Percentiles rank a stretch among this genome's conserved stretches.
Evolutionary conservation across 208 protist species (phyloP).

Genomic region (Crithidia expoeki): DNA sequence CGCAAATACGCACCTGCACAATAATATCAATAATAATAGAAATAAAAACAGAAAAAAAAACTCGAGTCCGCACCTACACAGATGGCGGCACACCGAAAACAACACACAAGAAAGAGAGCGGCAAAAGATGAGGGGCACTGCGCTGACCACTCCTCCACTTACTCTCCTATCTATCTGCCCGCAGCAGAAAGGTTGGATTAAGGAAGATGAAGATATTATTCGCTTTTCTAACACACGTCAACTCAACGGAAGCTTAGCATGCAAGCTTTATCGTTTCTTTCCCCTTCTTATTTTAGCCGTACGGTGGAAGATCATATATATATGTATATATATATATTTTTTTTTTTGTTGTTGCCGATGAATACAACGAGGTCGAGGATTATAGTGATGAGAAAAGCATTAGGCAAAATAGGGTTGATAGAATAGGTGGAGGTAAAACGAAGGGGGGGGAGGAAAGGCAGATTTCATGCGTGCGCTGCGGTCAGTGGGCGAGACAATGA

Average conservation of each 20-base stretch:
- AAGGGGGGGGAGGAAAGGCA: too few relatives aligned
- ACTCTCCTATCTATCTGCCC: background rate
- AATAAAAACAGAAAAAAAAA: background rate
- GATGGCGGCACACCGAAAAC: background rate
- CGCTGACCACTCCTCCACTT: background rate
- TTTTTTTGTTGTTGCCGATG: too few relatives aligned
- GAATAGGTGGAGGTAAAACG: too few relatives aligned
- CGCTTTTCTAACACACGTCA: constrained; percentile 4
- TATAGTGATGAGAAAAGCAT: background rate
- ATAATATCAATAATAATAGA: background rate
- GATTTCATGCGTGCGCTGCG: too few relatives aligned
- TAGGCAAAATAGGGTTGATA: too few relatives aligned
- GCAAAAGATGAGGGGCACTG: background rate
- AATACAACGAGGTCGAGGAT: too few relatives aligned
- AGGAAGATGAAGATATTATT: background rate
- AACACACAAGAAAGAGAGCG: background rate
- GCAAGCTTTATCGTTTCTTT: background rate
- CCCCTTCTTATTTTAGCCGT: background rate
- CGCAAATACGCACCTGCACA: background rate
- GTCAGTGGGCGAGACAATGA: too few relatives aligned
- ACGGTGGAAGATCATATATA: background rate
- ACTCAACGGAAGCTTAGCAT: background rate
- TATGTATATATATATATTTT: too few relatives aligned
- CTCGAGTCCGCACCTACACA: background rate
- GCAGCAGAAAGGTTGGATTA: background rate